phyloP scores from a whole-genome alignment of 2,329 filamentous ascomycete genomes.

The Cladophialophora bantiana region DNA sequence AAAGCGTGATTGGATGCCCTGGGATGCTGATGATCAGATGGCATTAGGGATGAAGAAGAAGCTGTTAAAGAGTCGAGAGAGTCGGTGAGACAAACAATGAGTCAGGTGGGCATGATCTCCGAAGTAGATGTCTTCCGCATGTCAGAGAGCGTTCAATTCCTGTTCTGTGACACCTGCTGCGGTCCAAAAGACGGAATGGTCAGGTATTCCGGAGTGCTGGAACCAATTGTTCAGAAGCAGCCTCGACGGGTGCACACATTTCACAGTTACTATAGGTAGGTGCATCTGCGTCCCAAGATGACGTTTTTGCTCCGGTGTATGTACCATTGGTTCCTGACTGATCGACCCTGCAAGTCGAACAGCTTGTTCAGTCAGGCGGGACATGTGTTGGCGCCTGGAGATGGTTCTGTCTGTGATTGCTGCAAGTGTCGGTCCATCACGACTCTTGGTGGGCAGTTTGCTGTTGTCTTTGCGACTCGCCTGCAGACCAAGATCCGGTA shows the following conservation, averaged over 20 bases:
- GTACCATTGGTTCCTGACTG: constrained; percentile 19
- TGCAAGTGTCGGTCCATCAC: not conserved
- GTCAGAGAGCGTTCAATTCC: not conserved
- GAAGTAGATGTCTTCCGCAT: not conserved
- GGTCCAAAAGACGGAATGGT: not conserved
- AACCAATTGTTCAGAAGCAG: not conserved
- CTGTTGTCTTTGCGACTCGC: not conserved
- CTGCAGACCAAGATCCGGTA: not conserved
- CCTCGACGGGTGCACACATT: constrained; percentile 1
- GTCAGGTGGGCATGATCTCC: constrained; percentile 5
- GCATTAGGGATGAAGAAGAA: not conserved
- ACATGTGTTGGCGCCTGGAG: constrained; percentile 15
- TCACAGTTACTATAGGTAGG: constrained; percentile 3
- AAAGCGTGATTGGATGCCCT: constrained; percentile 15
- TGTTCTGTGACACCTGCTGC: constrained; percentile 1
- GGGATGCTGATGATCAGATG: constrained; percentile 1
- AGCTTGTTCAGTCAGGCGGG: constrained; percentile 8
- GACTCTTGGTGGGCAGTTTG: constrained; percentile 6
- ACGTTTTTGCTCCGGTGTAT: not conserved
- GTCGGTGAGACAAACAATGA: constrained; percentile 20
- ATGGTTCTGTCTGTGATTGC: constrained; percentile 1
- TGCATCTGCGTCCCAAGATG: not conserved
- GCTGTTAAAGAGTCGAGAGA: not conserved
- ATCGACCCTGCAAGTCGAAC: constrained; percentile 19
- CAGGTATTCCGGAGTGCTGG: not conserved